Conservation (phyloP, 441 rosid genomes). For the Pelargonium australe region DNA sequence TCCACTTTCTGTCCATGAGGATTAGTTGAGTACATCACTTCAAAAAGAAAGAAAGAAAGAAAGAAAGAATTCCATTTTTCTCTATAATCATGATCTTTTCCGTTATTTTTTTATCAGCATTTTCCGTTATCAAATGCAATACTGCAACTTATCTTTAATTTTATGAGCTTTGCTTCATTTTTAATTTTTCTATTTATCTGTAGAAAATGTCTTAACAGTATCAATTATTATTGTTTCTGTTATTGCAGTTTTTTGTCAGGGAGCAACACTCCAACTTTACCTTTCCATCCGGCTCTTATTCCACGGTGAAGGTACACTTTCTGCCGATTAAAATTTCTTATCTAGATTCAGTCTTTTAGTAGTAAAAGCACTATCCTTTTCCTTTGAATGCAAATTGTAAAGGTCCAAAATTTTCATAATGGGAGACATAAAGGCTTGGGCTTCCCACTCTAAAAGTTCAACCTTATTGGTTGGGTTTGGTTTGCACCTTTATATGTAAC, state of each 20-base stretch:
- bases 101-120: too few species aligned
- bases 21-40: not conserved
- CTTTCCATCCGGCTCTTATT: not conserved
- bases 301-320: not conserved
- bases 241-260: too few species aligned
- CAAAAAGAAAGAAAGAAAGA: too few species aligned
- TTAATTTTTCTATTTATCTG: not conserved
- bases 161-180: not conserved
- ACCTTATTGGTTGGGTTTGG: too few species aligned
- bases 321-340: not conserved
- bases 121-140: too few species aligned
- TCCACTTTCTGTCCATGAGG: constrained; percentile 3
- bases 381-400: not conserved
- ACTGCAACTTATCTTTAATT: not conserved
- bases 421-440: too few species aligned
- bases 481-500: too few species aligned
- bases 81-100: not conserved
- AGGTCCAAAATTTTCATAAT: too few species aligned
- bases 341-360: not conserved
- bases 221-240: not conserved
- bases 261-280: too few species aligned
- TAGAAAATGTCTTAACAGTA: too few species aligned
- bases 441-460: too few species aligned
- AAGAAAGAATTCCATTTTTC: not conserved
- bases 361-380: too few species aligned